Base-by-base conservation (phyloP, 2,329 filamentous ascomycete species). In the Talaromyces sp. region DNA sequence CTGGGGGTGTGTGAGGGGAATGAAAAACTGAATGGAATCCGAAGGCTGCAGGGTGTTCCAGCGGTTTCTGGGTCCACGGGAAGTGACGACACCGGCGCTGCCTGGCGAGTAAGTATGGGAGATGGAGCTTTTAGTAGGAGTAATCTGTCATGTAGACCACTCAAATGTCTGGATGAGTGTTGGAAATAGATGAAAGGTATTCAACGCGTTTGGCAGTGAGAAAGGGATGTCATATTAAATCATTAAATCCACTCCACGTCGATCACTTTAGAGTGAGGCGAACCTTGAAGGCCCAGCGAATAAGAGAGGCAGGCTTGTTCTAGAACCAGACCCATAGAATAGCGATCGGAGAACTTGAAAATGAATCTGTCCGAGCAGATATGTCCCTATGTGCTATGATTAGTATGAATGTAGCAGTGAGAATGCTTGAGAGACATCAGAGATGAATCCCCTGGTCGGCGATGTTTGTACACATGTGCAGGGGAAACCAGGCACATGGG, bases 71-170 rank as follows among this genome's bases (percentile, higher is more conserved):
- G 54, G 24, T 36, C 47, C 13, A 10, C 50, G 51, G 54, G 45
- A 51, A 51, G 53, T 60, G 59, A 57, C 57, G 57, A 62, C 61
- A 61, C 49, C 50, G 54, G 48, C 3, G 4, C 58, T 49, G 30
- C 36, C 16, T 44, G 42, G 42, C 42, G 42, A 16, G 27, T 30
- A 29, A 13, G 33, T 8, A 32, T 16, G 17, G 14, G 33, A 36
- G 13, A 3, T 36, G 33, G n/a, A n/a, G n/a, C n/a, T 8, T 17
- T 36, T n/a, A 16, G 30, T 32, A n/a, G 20, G 17, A 10, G 9
- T 10, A 39, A 19, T 19, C 36, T 10, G 36, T 19, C 14, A 35
- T 6, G 14, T 14, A 35, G 11, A 6, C 33, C 16, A 19, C 36
- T 6, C 36, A 20, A 39, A 20, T 39, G 10, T 39, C 20, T 39